Conservation (phyloP, 2,329 filamentous ascomycete species). For the Ceratocystis destructans region DNA sequence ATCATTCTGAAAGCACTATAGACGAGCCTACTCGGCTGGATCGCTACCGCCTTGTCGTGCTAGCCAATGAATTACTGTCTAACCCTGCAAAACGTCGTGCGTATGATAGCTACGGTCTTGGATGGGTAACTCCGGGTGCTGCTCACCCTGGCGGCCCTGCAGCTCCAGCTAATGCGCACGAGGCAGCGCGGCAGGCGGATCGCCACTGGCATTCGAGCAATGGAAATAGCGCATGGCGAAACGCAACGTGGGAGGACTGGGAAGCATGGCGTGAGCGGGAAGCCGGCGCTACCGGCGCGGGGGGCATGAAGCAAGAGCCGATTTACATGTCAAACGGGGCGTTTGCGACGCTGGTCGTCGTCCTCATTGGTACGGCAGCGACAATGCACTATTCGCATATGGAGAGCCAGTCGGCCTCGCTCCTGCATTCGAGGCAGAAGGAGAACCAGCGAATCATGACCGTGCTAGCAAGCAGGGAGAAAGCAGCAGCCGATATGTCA, state of each 20-base stretch:
- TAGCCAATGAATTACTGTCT: conserved; percentile 77
- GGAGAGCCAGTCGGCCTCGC: conserved; percentile 43
- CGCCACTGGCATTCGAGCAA: conserved; percentile 34
- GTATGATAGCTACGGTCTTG: conserved; percentile 70
- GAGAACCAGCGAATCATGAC: conserved; percentile 49
- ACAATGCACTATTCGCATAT: conserved; percentile 60
- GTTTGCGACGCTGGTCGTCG: conserved; percentile 59
- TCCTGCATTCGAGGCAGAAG: conserved; percentile 53
- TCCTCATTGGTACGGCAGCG: conserved; percentile 51
- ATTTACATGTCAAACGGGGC: conserved; percentile 63
- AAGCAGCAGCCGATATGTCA: conserved; percentile 14
- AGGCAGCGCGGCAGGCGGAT: conserved; percentile 30
- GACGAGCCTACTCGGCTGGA: conserved; percentile 47
- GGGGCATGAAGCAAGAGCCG: conserved; percentile 34
- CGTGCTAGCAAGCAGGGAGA: conserved; percentile 37
- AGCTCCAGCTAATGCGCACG: conserved; percentile 35
- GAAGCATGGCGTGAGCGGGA: conserved; percentile 54
- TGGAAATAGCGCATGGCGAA: conserved; percentile 40
- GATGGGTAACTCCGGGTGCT: conserved; percentile 45
- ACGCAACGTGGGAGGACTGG: conserved; percentile 98
- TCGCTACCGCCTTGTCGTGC: conserved; percentile 76
- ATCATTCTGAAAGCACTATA: conserved; percentile 22
- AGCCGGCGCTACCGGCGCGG: conserved; percentile 15
- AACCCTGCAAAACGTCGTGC: conserved; percentile 62
- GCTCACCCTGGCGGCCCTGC: conserved; percentile 34